These are phyloP conservation scores for Cucumis cinereus DNA, from an alignment of 306 rosid species.

Conservation along the genomic window DNA sequence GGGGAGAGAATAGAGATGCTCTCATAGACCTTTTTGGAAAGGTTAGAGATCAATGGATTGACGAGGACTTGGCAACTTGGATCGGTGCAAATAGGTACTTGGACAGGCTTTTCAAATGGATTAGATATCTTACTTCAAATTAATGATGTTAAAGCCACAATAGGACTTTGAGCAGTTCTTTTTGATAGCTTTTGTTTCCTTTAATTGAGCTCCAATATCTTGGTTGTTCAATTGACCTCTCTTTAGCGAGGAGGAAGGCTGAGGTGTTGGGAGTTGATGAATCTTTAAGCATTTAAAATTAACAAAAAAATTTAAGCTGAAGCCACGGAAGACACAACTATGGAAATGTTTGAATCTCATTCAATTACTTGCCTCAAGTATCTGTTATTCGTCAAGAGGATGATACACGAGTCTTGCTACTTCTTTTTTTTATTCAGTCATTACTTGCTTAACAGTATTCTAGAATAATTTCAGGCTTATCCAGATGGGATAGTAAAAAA, in stretches of 20 bases:
- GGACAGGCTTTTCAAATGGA: constrained; percentile 6
- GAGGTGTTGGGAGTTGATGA: not conserved
- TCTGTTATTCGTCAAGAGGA: not conserved
- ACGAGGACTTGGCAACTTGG: constrained; percentile 60
- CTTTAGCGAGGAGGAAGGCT: not conserved
- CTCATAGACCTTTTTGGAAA: constrained; percentile 57
- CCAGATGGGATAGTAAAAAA: not conserved
- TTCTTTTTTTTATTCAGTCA: too few relatives aligned
- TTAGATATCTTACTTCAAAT: not conserved
- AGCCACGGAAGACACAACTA: not conserved
- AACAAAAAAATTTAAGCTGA: not conserved
- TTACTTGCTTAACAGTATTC: not conserved
- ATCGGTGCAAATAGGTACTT: constrained; percentile 80
- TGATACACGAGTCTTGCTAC: not conserved
- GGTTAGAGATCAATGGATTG: constrained; percentile 87
- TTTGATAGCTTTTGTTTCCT: not conserved
- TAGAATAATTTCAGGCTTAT: not conserved
- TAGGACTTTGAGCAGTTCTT: not conserved
- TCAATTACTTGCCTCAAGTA: not conserved
- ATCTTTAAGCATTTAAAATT: not conserved
- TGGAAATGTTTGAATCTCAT: not conserved
- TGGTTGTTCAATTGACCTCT: not conserved
- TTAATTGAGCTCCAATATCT: not conserved
- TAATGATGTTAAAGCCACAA: not conserved
- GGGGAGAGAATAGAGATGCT: constrained; percentile 57